Conservation (phyloP, 805 yeast species). For the Pichia manshurica region DNA sequence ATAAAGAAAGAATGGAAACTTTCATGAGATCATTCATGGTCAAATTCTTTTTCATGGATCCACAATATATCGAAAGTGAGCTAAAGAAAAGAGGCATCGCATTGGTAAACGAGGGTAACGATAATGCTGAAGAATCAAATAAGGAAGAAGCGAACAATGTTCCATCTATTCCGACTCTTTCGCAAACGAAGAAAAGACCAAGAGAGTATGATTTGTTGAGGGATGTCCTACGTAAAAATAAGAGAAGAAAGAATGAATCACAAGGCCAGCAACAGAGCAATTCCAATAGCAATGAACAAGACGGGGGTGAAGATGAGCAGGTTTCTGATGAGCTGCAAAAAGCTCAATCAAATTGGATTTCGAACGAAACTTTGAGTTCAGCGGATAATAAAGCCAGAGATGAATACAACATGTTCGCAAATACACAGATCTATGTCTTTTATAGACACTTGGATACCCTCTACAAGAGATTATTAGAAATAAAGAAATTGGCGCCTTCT, state of each 20-base stretch:
- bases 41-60: conserved; percentile 60
- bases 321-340: conserved; percentile 24
- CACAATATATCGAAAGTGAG: conserved; percentile 41
- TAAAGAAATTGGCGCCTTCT: conserved; percentile 63
- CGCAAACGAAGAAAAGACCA: conserved; percentile 39
- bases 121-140: conserved; percentile 8
- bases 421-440: conserved; percentile 83
- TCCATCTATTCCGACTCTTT: conserved; percentile 19
- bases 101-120: conserved; percentile 22
- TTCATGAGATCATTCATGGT: conserved; percentile 67
- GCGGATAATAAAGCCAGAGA: conserved; percentile 37
- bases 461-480: conserved; percentile 73
- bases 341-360: conserved; percentile 32
- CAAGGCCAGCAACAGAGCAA: conserved; percentile 6
- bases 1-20: conserved; percentile 68
- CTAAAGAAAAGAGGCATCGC: conserved; percentile 31
- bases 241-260: conserved; percentile 19
- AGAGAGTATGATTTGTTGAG: conserved; percentile 53
- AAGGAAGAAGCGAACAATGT: conserved; percentile 12
- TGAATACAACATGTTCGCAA: conserved; percentile 75
- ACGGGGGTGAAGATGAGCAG: conserved; percentile 11
- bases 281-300: no score
- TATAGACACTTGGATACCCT: conserved; percentile 79
- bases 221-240: conserved; percentile 49
- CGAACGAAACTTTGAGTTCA: conserved; percentile 21